Evolutionary conservation across 2,329 filamentous ascomycete genomes (phyloP).

Genomic region (Apiospora rasikravindrae): DNA sequence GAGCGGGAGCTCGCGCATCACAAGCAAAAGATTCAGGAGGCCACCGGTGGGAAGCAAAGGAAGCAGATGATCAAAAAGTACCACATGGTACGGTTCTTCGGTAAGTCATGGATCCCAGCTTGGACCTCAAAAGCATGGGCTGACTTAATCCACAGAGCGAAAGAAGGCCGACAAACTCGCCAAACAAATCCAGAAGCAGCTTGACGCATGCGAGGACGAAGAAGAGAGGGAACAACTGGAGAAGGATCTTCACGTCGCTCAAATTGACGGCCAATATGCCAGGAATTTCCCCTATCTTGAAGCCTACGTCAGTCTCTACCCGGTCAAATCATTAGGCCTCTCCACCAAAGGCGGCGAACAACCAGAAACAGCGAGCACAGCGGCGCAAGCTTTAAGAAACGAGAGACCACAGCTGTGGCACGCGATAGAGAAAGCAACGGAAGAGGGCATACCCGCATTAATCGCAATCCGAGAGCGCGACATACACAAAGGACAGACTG

Average conservation of each 20-base stretch:
- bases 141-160: slow-evolving; percentile 57
- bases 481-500: slow-evolving; percentile 22
- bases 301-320: slow-evolving; percentile 70
- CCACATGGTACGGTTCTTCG: slow-evolving; percentile 85
- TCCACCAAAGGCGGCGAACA: slow-evolving; percentile 41
- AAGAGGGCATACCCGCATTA: slow-evolving; percentile 33
- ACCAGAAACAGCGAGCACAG: slow-evolving; percentile 47
- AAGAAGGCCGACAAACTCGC: slow-evolving; percentile 73
- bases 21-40: slow-evolving; percentile 65
- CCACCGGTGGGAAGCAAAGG: slow-evolving; percentile 64
- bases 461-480: slow-evolving; percentile 35
- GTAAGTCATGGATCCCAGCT: slow-evolving; percentile 48
- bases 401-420: slow-evolving; percentile 69
- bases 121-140: slow-evolving; percentile 18
- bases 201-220: slow-evolving; percentile 56
- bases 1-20: slow-evolving; percentile 74
- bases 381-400: slow-evolving; percentile 48
- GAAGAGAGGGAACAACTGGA: slow-evolving; percentile 59
- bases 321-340: slow-evolving; percentile 35
- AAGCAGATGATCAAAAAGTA: slow-evolving; percentile 78
- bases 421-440: slow-evolving; percentile 67
- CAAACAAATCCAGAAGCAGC: slow-evolving; percentile 67
- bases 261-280: slow-evolving; percentile 79
- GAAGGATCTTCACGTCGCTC: slow-evolving; percentile 65
- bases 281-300: slow-evolving; percentile 74